phyloP scores from a whole-genome alignment of 257 asterid genomes.

The Solanum neorickii region DNA sequence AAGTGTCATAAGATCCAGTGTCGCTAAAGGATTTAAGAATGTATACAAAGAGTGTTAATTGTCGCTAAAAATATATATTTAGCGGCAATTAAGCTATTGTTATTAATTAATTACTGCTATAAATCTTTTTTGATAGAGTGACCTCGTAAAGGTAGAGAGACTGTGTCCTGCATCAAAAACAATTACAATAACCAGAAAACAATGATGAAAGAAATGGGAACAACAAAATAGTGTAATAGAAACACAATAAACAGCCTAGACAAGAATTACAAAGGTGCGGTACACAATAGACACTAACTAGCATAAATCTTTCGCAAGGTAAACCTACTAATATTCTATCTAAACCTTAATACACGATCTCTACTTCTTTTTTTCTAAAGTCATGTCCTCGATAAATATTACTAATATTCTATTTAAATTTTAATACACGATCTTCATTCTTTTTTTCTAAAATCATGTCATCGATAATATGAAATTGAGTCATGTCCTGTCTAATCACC shows the following conservation, averaged over 20 bases:
- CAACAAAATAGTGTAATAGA: neutral
- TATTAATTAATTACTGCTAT: too few species aligned
- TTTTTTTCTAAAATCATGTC: neutral
- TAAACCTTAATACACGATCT: neutral
- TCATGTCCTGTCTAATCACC: neutral
- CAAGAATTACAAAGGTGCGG: neutral
- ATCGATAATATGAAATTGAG: too few species aligned
- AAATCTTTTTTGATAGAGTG: too few species aligned
- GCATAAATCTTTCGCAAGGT: neutral
- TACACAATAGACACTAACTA: neutral
- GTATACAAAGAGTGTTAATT: too few species aligned
- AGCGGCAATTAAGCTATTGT: too few species aligned
- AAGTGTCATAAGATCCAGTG: too few species aligned
- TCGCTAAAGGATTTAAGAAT: too few species aligned
- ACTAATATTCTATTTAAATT: too few species aligned
- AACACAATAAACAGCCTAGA: neutral
- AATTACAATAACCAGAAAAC: neutral
- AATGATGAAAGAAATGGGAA: too few species aligned
- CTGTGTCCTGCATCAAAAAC: neutral
- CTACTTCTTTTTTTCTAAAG: neutral
- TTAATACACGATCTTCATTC: neutral
- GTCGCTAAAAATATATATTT: too few species aligned
- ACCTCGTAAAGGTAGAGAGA: neutral
- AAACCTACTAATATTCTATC: neutral
- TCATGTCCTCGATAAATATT: neutral